Percentiles rank a stretch among this genome's conserved stretches.
Conservation (phyloP, 192 early-diverging fungal species). For the Pilaira anomala region DNA sequence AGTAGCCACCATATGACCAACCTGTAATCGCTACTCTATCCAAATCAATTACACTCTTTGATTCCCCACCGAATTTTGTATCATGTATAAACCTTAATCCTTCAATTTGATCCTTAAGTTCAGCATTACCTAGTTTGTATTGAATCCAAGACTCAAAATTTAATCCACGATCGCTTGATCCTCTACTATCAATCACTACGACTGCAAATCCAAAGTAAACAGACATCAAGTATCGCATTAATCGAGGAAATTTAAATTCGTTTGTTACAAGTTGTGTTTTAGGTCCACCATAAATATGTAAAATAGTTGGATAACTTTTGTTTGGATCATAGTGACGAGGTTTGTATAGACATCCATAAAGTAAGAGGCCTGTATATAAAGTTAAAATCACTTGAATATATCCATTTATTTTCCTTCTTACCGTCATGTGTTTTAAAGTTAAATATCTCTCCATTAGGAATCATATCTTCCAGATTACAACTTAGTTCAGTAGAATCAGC, state of each 20-base stretch:
- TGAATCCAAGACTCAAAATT: conserved; percentile 57
- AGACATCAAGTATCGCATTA: conserved; percentile 57
- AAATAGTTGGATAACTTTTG: conserved; percentile 57
- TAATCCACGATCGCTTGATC: conserved; percentile 60
- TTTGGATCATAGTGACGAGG: conserved; percentile 46
- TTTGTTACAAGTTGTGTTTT: conserved; percentile 71
- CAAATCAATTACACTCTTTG: conserved; percentile 48
- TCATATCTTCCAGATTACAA: background rate
- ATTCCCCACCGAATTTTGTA: conserved; percentile 35
- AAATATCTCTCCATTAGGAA: conserved; percentile 25
- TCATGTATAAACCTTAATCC: conserved; percentile 43
- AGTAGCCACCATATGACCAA: conserved; percentile 77
- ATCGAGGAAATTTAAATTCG: conserved; percentile 63
- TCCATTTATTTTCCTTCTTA: background rate
- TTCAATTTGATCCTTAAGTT: conserved; percentile 61
- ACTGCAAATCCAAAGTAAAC: conserved; percentile 51
- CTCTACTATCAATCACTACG: conserved; percentile 64
- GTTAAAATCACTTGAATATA: background rate
- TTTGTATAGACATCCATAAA: conserved; percentile 60
- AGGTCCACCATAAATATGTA: conserved; percentile 73
- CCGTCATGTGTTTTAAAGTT: conserved; percentile 17
- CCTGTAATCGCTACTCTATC: conserved; percentile 64
- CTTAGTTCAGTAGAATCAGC: too few species aligned
- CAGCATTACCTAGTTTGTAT: conserved; percentile 54
- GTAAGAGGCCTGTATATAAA: conserved; percentile 26